Conservation (phyloP, 2,329 filamentous ascomycete species). For the Botrytis elliptica region DNA sequence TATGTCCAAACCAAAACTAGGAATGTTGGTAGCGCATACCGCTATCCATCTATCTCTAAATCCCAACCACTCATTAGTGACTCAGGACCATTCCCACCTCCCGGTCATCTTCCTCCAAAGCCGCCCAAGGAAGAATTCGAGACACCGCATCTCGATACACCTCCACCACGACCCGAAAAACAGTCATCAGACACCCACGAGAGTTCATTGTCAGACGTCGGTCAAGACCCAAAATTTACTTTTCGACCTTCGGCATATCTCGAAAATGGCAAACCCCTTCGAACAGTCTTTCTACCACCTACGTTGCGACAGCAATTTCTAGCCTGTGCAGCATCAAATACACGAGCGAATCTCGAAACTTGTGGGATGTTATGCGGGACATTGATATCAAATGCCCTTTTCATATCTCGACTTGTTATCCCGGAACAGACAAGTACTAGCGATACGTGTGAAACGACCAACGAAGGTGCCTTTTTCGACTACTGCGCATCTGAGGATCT, state of each 20-base stretch:
- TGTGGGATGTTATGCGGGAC: constrained; percentile 93
- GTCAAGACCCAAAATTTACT: constrained; percentile 51
- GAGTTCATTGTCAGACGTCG: constrained; percentile 16
- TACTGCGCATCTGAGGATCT: constrained; percentile 57
- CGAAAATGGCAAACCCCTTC: constrained; percentile 82
- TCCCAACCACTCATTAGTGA: constrained; percentile 46
- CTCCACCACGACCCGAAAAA: constrained; percentile 34
- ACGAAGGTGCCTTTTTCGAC: constrained; percentile 81
- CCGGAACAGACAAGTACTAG: constrained; percentile 86
- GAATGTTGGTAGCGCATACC: constrained; percentile 43
- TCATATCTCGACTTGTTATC: constrained; percentile 84
- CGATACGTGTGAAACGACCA: constrained; percentile 92
- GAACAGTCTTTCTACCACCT: constrained; percentile 82
- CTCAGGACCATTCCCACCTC: constrained; percentile 6
- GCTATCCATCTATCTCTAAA: constrained; percentile 57
- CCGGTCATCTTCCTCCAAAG: constrained; percentile 32
- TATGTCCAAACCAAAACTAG: constrained; percentile 24
- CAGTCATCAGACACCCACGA: not conserved
- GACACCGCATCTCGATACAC: constrained; percentile 11
- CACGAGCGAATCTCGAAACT: constrained; percentile 79
- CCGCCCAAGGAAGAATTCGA: constrained; percentile 35
- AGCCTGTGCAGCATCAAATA: constrained; percentile 72
- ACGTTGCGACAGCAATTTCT: constrained; percentile 74
- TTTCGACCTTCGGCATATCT: constrained; percentile 85
- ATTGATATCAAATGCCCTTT: constrained; percentile 87